These are phyloP conservation scores for Irpex rosettiformis DNA, from an alignment of 1,284 basidiomycete genomes.

Conservation along the genomic window DNA sequence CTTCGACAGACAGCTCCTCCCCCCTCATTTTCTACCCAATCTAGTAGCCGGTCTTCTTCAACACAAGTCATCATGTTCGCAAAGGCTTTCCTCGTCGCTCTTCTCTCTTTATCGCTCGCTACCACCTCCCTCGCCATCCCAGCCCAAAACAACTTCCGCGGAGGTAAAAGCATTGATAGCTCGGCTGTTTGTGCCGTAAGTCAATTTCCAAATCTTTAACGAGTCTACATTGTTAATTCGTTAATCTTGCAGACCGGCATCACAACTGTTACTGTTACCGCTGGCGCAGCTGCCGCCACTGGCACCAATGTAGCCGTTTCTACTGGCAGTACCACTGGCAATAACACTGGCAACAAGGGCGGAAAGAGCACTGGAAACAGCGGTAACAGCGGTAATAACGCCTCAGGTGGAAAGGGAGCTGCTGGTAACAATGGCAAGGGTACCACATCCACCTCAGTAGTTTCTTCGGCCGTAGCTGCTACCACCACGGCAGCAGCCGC, in stretches of 20 bases:
- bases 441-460: too few relatives aligned
- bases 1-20: conserved; percentile 8
- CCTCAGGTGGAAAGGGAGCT: conserved; percentile 9
- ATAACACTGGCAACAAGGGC: conserved; percentile 8
- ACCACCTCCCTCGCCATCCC: conserved; percentile 16
- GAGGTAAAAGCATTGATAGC: background rate
- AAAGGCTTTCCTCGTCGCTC: conserved; percentile 27
- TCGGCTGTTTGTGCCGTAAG: conserved; percentile 5
- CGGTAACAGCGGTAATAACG: background rate
- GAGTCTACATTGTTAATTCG: background rate
- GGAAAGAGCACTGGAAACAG: conserved; percentile 1
- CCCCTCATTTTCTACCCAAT: background rate
- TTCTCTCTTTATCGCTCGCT: conserved; percentile 27
- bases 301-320: conserved; percentile 10
- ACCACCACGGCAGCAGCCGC: conserved; percentile 2
- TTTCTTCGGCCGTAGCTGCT: conserved; percentile 5
- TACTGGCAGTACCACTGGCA: background rate
- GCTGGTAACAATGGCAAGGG: conserved; percentile 11
- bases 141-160: conserved; percentile 9
- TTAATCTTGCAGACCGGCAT: conserved; percentile 16
- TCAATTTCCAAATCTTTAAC: background rate
- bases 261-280: conserved; percentile 20
- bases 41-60: background rate
- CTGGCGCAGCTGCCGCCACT: conserved; percentile 14
- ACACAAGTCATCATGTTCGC: conserved; percentile 28